A percentile compares a stretch with the other conserved stretches of the same genome.
These are phyloP conservation scores for Populus nigra DNA, from an alignment of 345 rosid genomes.

Conservation along the genomic window DNA sequence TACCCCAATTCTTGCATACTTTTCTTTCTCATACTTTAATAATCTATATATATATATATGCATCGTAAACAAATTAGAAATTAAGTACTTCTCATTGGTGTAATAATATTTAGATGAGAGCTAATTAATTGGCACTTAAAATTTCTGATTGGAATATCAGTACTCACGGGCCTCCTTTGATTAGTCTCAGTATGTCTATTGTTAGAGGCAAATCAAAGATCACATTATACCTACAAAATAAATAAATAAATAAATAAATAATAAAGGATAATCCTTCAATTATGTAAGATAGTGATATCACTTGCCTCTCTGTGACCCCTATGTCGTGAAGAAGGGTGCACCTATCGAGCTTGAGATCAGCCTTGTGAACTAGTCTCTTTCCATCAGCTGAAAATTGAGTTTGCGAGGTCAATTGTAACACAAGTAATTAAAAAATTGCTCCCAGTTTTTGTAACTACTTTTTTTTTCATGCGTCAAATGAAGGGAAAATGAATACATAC, in stretches of 20 bases:
- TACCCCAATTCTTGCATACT: conserved; percentile 40
- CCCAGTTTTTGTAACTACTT: not conserved
- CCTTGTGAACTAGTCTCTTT: conserved; percentile 21
- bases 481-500: conserved; percentile 15
- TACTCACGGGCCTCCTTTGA: conserved; percentile 51
- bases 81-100: not conserved
- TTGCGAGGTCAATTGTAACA: not conserved
- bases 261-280: too few relatives aligned
- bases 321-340: conserved; percentile 36
- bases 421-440: not conserved
- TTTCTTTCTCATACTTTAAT: conserved; percentile 30
- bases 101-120: not conserved
- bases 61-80: not conserved
- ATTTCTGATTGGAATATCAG: not conserved
- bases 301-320: conserved; percentile 36
- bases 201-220: conserved; percentile 43
- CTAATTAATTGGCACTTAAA: not conserved
- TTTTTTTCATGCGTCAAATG: not conserved
- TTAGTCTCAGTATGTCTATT: conserved; percentile 36
- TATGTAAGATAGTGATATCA: not conserved
- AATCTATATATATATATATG: conserved; percentile 15
- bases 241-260: not conserved
- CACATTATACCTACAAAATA: conserved; percentile 38
- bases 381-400: conserved; percentile 20
- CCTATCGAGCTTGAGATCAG: conserved; percentile 15